phyloP scores from a whole-genome alignment of 331 rosid species.

The Cucumis variabilis region DNA sequence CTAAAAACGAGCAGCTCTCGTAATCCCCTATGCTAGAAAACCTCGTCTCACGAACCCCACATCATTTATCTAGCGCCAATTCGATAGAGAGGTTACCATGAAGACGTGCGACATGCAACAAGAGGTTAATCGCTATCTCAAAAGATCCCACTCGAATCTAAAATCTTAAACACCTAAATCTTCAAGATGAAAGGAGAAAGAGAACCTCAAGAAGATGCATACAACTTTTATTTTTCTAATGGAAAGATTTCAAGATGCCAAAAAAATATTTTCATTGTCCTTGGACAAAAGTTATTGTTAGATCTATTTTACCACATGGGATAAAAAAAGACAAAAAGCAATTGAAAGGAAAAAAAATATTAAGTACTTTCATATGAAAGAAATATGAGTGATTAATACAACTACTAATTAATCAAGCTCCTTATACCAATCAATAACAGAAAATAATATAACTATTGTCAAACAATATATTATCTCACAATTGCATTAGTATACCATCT shows the following conservation, averaged over 20 bases:
- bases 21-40: too few species aligned
- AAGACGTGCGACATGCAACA: too few species aligned
- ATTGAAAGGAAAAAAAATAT: background rate
- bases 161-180: too few species aligned
- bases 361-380: background rate
- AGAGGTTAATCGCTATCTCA: too few species aligned
- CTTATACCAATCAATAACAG: constrained; percentile 8
- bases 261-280: background rate
- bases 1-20: too few species aligned
- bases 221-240: too few species aligned
- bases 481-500: constrained; percentile 14
- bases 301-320: background rate
- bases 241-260: background rate
- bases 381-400: background rate
- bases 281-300: background rate
- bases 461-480: constrained; percentile 19
- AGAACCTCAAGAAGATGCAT: too few species aligned
- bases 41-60: too few species aligned
- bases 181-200: too few species aligned
- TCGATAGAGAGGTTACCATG: too few species aligned
- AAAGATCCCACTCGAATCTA: too few species aligned
- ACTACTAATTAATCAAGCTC: background rate
- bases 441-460: background rate
- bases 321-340: background rate
- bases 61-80: too few species aligned